Evolutionary conservation across 208 protist genomes (phyloP).

Genomic region (Leishmania tropica): DNA sequence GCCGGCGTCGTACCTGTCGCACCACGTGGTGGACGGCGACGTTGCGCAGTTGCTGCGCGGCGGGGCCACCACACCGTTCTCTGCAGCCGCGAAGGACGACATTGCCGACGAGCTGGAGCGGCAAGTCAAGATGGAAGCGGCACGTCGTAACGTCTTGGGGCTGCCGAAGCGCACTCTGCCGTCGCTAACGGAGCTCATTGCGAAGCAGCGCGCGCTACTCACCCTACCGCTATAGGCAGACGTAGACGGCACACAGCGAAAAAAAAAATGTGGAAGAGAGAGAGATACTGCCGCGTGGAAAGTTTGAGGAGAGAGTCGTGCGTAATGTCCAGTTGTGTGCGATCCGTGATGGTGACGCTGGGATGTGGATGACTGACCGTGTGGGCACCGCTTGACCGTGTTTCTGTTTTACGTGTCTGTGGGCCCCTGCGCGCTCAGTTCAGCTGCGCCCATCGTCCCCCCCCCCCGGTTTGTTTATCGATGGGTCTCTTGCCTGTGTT

Average conservation of each 20-base stretch:
- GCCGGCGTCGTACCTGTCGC: conserved; percentile 9
- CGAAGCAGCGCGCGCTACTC: conserved; percentile 70
- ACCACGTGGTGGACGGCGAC: conserved; percentile 77
- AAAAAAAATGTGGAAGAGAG: background rate
- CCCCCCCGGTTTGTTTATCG: background rate
- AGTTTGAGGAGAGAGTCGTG: background rate
- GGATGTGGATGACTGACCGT: background rate
- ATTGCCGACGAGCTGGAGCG: conserved; percentile 56
- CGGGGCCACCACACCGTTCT: conserved; percentile 46
- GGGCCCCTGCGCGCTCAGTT: background rate
- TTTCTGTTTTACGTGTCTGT: background rate
- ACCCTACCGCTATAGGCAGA: conserved; percentile 58
- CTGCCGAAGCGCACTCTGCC: conserved; percentile 69
- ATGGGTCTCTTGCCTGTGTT: conserved; percentile 2
- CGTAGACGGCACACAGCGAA: background rate
- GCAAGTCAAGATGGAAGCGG: conserved; percentile 44
- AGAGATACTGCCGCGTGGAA: background rate
- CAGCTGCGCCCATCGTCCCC: background rate
- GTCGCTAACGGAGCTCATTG: conserved; percentile 53
- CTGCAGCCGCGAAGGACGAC: conserved; percentile 40
- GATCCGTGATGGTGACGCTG: background rate
- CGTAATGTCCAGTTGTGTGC: background rate
- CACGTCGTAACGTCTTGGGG: conserved; percentile 55
- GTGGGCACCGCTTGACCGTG: background rate
- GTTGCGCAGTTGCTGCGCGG: conserved; percentile 44